Base-by-base conservation (phyloP, 805 yeast genomes). In the Ogataea pignaliae region DNA sequence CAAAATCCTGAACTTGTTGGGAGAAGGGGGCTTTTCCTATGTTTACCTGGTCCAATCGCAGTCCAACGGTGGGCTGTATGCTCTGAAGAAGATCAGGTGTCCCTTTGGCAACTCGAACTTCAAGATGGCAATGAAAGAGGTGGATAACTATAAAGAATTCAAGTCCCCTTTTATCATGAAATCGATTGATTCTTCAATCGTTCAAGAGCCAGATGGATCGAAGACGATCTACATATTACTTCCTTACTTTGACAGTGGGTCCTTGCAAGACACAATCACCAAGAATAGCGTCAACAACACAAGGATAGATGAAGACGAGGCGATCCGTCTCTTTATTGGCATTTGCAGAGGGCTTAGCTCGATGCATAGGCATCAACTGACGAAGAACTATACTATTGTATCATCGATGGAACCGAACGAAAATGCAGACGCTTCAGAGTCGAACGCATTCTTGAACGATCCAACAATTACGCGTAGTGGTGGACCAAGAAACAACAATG, bases 11-110 rank as follows among this genome's bases (percentile, higher is more conserved):
- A 74, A 79, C 46, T 71, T 90, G n/a, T 68, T 90, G 7, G 96
- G 96, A 10, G 97, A 89, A 66, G 95, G 96, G 2, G 95, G 93
- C 12, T 85, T 85, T 59, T 83, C 95, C 0, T 88, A 85, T 54
- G 96, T 88, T 9, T 90, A 90, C 57, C 68, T 88, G 17, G 95
- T 89, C 3, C 72, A 79, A 50, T 68, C 70, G 36, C 41, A 39
- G n/a, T 61, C 70, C 21, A 67, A 71, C 50, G 67, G 73, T 30
- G 75, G 74, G 32, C 60, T 63, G 35, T 86, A 79, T 57, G 96
- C 96, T 3, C 67, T 90, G 57, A 90, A 90, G 68, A 85, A 86
- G 68, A 86, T 88, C 42, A 70, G 90, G 47, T 89, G 97, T 63
- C 89, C 95, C 2, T 86, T 83, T 64, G 96, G 96, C 1, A 75